phyloP scores from a whole-genome alignment of 495 filamentous ascomycete species.

The Chaetomidium leptoderma region DNA sequence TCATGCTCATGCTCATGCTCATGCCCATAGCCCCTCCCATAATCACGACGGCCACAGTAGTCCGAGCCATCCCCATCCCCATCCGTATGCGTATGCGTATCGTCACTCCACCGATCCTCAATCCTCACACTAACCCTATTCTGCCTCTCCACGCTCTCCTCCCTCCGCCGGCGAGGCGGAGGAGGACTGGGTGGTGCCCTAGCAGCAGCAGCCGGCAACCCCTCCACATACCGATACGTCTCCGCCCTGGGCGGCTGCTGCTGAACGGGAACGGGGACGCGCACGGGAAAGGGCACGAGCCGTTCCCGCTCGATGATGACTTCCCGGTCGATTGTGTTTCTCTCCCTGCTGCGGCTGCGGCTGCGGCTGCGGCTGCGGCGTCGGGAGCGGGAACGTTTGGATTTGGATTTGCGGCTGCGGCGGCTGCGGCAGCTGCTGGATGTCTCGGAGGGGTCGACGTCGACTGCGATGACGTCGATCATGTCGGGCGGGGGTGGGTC shows the following conservation, averaged over 20 bases:
- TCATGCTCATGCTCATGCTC: not conserved
- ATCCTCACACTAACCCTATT: slow-evolving; percentile 15
- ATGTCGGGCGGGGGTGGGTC: slow-evolving; percentile 30
- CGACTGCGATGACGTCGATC: slow-evolving; percentile 52
- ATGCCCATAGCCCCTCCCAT: not conserved
- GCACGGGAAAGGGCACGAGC: slow-evolving; percentile 36
- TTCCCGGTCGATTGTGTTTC: slow-evolving; percentile 40
- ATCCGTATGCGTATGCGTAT: not conserved
- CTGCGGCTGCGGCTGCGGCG: slow-evolving; percentile 25
- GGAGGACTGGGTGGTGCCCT: not conserved
- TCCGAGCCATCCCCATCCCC: no score
- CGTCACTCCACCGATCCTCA: slow-evolving; percentile 14
- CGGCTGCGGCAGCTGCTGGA: slow-evolving; percentile 7
- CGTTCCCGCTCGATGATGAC: slow-evolving; percentile 49
- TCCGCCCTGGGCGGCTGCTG: slow-evolving; percentile 36
- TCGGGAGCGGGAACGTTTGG: slow-evolving; percentile 24
- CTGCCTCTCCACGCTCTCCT: slow-evolving; percentile 7
- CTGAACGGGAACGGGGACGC: slow-evolving; percentile 23
- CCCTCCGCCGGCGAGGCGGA: not conserved
- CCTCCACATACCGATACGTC: slow-evolving; percentile 48
- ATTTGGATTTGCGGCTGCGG: not conserved
- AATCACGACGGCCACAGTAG: no score
- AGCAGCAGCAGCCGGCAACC: slow-evolving; percentile 21
- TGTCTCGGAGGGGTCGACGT: slow-evolving; percentile 41
- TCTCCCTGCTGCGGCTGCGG: slow-evolving; percentile 25